phyloP scores from a whole-genome alignment of 106 monocot species.

The Apostasia ramifera region DNA sequence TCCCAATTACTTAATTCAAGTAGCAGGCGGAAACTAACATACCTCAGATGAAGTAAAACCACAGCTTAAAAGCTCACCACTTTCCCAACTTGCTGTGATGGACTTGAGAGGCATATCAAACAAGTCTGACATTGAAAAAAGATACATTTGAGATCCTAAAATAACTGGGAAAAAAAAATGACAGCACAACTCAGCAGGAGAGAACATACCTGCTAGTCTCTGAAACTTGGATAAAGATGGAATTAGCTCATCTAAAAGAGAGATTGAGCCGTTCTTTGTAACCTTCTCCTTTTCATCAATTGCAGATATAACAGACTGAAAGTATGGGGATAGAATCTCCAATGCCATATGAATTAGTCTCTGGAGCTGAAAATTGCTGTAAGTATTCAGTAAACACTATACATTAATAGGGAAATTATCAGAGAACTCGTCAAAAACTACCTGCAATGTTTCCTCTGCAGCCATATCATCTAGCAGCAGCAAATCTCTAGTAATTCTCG shows the following conservation, averaged over 20 bases:
- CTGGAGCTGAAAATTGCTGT: slow-evolving; percentile 61
- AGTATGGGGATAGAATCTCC: slow-evolving; percentile 61
- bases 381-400: slow-evolving; percentile 3
- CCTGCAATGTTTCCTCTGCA: slow-evolving; percentile 96
- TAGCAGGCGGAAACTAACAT: slow-evolving; percentile 6
- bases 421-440: slow-evolving; percentile 5
- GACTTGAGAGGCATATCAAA: slow-evolving; percentile 88
- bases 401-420: neutral
- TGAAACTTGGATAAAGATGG: slow-evolving; percentile 65
- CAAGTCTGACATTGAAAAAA: slow-evolving; percentile 47
- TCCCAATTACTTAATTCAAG: too few species aligned
- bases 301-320: slow-evolving; percentile 36
- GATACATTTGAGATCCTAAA: slow-evolving; percentile 1
- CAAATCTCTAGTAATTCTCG: slow-evolving; percentile 69
- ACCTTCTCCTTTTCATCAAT: slow-evolving; percentile 24
- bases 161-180: slow-evolving; percentile 3
- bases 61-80: slow-evolving; percentile 54
- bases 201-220: slow-evolving; percentile 69
- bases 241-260: slow-evolving; percentile 37
- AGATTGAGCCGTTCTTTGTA: slow-evolving; percentile 15
- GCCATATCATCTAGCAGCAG: slow-evolving; percentile 93
- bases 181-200: neutral
- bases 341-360: slow-evolving; percentile 62
- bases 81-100: slow-evolving; percentile 77
- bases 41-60: slow-evolving; percentile 86